These are phyloP conservation scores for Fistulinella prunicolor DNA, from an alignment of 768 basidiomycete genomes.

Conservation along the genomic window DNA sequence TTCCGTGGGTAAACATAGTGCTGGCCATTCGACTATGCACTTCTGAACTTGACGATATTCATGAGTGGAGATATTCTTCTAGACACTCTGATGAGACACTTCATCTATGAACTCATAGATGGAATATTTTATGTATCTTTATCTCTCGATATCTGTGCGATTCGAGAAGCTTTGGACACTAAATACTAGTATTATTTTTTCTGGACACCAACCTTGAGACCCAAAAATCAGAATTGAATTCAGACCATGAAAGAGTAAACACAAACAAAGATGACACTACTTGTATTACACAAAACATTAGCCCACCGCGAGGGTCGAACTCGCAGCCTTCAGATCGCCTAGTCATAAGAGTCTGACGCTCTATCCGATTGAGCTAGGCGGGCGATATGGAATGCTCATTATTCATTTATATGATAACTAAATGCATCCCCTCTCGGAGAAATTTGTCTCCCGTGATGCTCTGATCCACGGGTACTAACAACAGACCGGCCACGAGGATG, in stretches of 20 bases:
- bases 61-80: too few species aligned
- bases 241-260: too few species aligned
- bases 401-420: too few species aligned
- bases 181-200: too few species aligned
- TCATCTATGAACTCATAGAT: conserved; percentile 13
- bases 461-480: background rate
- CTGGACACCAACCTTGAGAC: too few species aligned
- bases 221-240: too few species aligned
- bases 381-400: too few species aligned
- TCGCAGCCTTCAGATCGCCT: conserved; percentile 59
- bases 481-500: conserved; percentile 5
- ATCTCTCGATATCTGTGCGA: conserved; percentile 2
- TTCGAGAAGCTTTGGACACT: background rate
- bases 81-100: conserved; percentile 5
- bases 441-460: too few species aligned
- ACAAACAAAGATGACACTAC: too few species aligned
- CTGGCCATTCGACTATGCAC: conserved; percentile 23
- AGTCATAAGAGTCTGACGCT: conserved; percentile 60
- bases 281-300: conserved; percentile 28
- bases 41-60: conserved; percentile 19
- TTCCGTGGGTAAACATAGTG: conserved; percentile 57
- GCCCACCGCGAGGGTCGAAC: conserved; percentile 65
- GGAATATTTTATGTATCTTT: conserved; percentile 23
- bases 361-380: conserved; percentile 69
- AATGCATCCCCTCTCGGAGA: too few species aligned